phyloP scores from a whole-genome alignment of 805 yeast genomes.

The Priceomyces melissophilus region DNA sequence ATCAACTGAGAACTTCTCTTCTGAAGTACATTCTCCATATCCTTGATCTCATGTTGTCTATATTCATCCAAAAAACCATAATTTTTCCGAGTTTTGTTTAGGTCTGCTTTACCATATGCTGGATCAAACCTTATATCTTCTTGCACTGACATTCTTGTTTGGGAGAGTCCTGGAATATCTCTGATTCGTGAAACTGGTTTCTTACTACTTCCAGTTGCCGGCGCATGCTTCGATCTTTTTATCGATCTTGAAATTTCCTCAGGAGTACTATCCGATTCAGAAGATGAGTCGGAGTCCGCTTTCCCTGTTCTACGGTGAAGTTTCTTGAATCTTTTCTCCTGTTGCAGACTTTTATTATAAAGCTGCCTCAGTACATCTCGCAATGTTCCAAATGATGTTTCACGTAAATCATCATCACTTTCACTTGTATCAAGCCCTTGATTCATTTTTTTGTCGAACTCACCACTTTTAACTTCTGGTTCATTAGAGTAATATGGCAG shows the following conservation, averaged over 20 bases:
- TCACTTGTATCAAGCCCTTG: slow-evolving; percentile 6
- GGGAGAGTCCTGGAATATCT: slow-evolving; percentile 65
- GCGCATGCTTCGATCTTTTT: slow-evolving; percentile 77
- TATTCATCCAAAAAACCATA: slow-evolving; percentile 86
- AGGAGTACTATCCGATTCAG: slow-evolving; percentile 25
- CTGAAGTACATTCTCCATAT: slow-evolving; percentile 53
- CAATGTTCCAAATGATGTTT: slow-evolving; percentile 63
- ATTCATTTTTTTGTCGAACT: not conserved
- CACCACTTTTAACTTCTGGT: slow-evolving; percentile 9
- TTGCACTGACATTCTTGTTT: slow-evolving; percentile 45
- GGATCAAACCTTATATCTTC: slow-evolving; percentile 89
- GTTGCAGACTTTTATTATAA: slow-evolving; percentile 10
- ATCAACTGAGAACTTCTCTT: slow-evolving; percentile 42
- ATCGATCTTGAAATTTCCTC: slow-evolving; percentile 24
- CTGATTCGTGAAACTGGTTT: slow-evolving; percentile 66
- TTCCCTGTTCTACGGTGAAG: slow-evolving; percentile 15
- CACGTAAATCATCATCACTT: slow-evolving; percentile 45
- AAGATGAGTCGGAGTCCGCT: slow-evolving; percentile 12
- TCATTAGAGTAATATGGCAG: slow-evolving; percentile 19
- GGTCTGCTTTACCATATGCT: slow-evolving; percentile 81
- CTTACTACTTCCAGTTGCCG: slow-evolving; percentile 74
- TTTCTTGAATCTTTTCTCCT: slow-evolving; percentile 10
- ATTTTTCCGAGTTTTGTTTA: slow-evolving; percentile 62
- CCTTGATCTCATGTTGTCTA: slow-evolving; percentile 65
- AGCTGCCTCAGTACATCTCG: slow-evolving; percentile 56